These are phyloP conservation scores for Capronia americana DNA, from an alignment of 2,329 filamentous ascomycete species.

Conservation along the genomic window DNA sequence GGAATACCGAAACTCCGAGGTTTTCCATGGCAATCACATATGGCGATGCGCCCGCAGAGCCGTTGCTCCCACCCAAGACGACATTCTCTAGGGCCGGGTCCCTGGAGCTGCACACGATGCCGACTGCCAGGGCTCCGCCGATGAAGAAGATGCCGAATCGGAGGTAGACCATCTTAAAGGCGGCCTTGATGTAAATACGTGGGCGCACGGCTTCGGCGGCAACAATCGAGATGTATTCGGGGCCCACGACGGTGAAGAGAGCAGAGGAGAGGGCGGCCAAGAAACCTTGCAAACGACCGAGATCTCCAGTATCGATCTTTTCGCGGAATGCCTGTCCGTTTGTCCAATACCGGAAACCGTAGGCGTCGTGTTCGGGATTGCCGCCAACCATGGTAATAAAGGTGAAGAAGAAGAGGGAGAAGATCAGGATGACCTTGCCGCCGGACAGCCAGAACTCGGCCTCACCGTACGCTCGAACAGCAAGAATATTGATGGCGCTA, in stretches of 20 bases:
- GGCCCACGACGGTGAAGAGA: conserved; percentile 68
- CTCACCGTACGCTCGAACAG: conserved; percentile 73
- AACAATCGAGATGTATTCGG: conserved; percentile 66
- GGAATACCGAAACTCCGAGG: conserved; percentile 44
- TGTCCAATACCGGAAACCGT: conserved; percentile 71
- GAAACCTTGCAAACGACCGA: conserved; percentile 61
- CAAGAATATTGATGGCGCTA: conserved; percentile 68
- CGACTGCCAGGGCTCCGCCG: conserved; percentile 71
- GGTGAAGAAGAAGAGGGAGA: conserved; percentile 73
- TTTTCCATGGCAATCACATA: conserved; percentile 69
- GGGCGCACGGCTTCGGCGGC: conserved; percentile 74
- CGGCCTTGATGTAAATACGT: conserved; percentile 61
- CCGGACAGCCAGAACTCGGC: conserved; percentile 72
- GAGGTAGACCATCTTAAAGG: conserved; percentile 74
- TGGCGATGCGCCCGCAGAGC: conserved; percentile 61
- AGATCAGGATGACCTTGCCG: conserved; percentile 71
- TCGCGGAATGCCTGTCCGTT: conserved; percentile 70
- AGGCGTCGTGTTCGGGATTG: conserved; percentile 71
- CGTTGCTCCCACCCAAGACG: conserved; percentile 48
- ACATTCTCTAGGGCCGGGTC: conserved; percentile 64
- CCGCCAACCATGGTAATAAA: conserved; percentile 82
- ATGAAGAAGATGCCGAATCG: conserved; percentile 78
- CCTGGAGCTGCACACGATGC: conserved; percentile 71
- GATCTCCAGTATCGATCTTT: conserved; percentile 67
- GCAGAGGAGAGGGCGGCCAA: conserved; percentile 75